Base-by-base conservation (phyloP, 2,329 filamentous ascomycete genomes). In the Metarhizium album region DNA sequence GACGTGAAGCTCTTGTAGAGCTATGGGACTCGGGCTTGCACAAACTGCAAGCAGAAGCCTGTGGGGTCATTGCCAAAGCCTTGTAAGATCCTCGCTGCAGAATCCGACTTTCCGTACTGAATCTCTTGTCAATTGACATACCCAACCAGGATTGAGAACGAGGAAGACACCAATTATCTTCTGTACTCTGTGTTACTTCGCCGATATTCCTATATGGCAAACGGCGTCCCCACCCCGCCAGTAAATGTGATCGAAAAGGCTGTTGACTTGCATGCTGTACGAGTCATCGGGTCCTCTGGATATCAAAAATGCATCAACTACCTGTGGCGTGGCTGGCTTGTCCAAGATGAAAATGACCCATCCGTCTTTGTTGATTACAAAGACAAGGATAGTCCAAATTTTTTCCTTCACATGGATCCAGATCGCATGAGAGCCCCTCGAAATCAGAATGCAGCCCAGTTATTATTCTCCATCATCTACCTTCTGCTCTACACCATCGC, bases 251-350 rank as follows among this genome's bases (percentile, higher is more conserved):
- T 98, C 53, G 93, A 98, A 67, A 87, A 89, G 61, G 88, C 93
- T 0, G 90, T 97, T 35, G 93, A 98, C 61, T 71, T 97, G 24
- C 93, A 98, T 64, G 89, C 91, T 1, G 74, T 97, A 45, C 77
- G 80, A 14, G 83, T 98, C 46, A 97, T 97, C 55, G 89, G 89
- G 2, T 91, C 87, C 1, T 90, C 88, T 0, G 91, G 93, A 24
- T 98, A 97, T 66, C 93, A 97, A 58, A 95, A 94, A 70, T 97
- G 91, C 64, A 89, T 97, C 61, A 81, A 78, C 55, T 89, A 94
- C 63, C 82, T 98, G 8, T 98, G 93, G 93, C 82, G 83, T 54
- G 93, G 93, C 22, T 98, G 93, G 93, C 74, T 97, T 8, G 83
- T 95, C n/a, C 93, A 98, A 65, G 89, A 96, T 58, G 90, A 96